Evolutionary conservation across 495 filamentous ascomycete genomes (phyloP).

Genomic region (Antarctomyces pellizariae): DNA sequence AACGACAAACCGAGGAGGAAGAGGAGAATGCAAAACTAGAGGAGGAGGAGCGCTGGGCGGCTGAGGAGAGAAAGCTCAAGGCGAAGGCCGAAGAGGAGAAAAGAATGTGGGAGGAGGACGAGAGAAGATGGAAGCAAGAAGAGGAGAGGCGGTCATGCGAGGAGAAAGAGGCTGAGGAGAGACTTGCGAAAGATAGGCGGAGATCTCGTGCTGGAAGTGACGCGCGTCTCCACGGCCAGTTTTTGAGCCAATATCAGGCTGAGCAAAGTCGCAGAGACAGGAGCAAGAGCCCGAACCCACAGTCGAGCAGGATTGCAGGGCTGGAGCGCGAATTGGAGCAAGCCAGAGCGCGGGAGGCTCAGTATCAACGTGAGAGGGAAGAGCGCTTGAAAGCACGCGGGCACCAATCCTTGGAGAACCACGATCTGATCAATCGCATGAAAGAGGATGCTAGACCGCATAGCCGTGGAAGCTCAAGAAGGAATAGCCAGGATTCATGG

Average conservation of each 20-base stretch:
- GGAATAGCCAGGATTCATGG: conserved; percentile 33
- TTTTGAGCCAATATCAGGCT: conserved; percentile 65
- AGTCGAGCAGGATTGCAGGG: conserved; percentile 41
- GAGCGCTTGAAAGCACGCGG: conserved; percentile 17
- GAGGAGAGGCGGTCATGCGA: conserved; percentile 51
- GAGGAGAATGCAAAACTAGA: conserved; percentile 42
- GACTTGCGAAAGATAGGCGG: conserved; percentile 40
- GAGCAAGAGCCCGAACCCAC: conserved; percentile 7
- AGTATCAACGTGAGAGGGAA: conserved; percentile 66
- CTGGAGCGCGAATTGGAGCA: conserved; percentile 68
- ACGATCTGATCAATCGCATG: conserved; percentile 9
- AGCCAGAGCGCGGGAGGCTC: conserved; percentile 63
- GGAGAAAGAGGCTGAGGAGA: conserved; percentile 46
- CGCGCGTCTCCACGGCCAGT: conserved; percentile 54
- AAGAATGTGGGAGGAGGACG: conserved; percentile 62
- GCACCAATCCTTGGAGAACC: conserved; percentile 9
- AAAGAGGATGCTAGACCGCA: conserved; percentile 19
- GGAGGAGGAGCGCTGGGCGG: conserved; percentile 62
- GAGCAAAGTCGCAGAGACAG: conserved; percentile 17
- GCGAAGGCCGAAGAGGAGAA: conserved; percentile 52
- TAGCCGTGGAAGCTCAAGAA: conserved; percentile 14
- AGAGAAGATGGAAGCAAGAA: conserved; percentile 59
- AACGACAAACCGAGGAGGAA: conserved; percentile 34
- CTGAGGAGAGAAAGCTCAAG: conserved; percentile 41
- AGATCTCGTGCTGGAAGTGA: conserved; percentile 35